These are phyloP conservation scores for Penicillium sp. DNA, from an alignment of 2,329 filamentous ascomycete species.

Conservation along the genomic window DNA sequence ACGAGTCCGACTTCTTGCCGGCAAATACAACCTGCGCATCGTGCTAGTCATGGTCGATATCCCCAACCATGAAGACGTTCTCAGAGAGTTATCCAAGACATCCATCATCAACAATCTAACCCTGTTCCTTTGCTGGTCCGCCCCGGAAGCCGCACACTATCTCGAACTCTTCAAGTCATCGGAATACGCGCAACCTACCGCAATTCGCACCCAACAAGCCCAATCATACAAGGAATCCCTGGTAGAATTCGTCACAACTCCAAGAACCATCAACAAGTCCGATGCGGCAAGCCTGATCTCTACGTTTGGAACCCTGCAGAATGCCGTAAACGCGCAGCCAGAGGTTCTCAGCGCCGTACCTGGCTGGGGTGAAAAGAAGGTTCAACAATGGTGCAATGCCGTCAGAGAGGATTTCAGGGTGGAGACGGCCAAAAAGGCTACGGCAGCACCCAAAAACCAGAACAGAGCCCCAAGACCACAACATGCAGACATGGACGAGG, in stretches of 20 bases:
- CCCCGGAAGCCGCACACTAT: slow-evolving; percentile 88
- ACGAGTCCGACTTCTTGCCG: slow-evolving; percentile 76
- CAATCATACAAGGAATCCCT: slow-evolving; percentile 80
- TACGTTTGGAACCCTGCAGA: slow-evolving; percentile 83
- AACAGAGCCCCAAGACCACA: slow-evolving; percentile 21
- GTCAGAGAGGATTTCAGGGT: slow-evolving; percentile 82
- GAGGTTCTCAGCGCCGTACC: slow-evolving; percentile 81
- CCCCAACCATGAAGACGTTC: slow-evolving; percentile 80
- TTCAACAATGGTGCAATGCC: slow-evolving; percentile 74
- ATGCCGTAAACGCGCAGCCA: slow-evolving; percentile 78
- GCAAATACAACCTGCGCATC: slow-evolving; percentile 80
- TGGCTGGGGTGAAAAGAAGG: slow-evolving; percentile 95
- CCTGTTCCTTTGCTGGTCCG: slow-evolving; percentile 87
- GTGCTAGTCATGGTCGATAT: slow-evolving; percentile 93
- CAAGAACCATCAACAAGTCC: slow-evolving; percentile 86
- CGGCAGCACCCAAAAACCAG: slow-evolving; percentile 26
- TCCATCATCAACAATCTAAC: slow-evolving; percentile 90
- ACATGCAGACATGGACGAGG: slow-evolving; percentile 36
- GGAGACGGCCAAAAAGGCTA: slow-evolving; percentile 61
- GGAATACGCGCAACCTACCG: slow-evolving; percentile 75
- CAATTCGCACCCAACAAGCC: slow-evolving; percentile 80
- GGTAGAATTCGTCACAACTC: slow-evolving; percentile 87
- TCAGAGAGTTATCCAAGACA: slow-evolving; percentile 89
- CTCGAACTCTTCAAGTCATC: slow-evolving; percentile 93
- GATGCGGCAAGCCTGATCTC: slow-evolving; percentile 87